Evolutionary conservation across 148 eudicot species (phyloP), one percentile per base, ranked within the genome.

Genomic region (Vaccinium myrtillus): DNA sequence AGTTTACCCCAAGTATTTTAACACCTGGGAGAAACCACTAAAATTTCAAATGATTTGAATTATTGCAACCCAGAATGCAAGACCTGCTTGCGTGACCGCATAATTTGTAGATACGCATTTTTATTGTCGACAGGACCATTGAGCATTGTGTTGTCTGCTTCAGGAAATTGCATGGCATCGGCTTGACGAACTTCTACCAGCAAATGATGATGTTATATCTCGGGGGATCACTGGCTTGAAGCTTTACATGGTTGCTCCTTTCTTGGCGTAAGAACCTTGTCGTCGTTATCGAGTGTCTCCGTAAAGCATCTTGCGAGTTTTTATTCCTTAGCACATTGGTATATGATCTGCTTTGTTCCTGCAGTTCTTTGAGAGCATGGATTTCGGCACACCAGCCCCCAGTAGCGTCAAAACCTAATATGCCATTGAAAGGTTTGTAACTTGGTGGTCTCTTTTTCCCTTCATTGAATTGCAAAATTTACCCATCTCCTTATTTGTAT

Each of bases 101-200:
- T 48, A 32, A 51, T 78, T 78, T 78, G 61, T 19, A 2, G 63
- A 53, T 51, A 46, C 6, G 12, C 55, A 14, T n/a, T 61, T 61
- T 61, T 58, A 2, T 81, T 81, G 78, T 78, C 27, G n/a, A 27
- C 43, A 53, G 61, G 19, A 53, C n/a, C 32, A 50, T 69, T 69
- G 56, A 46, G 74, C 58, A 63, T 49, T 84, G 50, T 69, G 59
- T 77, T 81, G 43, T 36, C 58, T 87, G 67, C 23, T 25, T 87
- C 92, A 97, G 99, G 99, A 97, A 92, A 95, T 97, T 84, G 98
- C 99, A 76, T 97, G 99, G 99, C 99, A 94, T 7, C 90, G 99
- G 58, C 90, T 97, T 86, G 98, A 95, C 39, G 99, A 97, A 86
- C 93, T 97, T 87, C 93, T 88, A 81, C 92, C 99, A 9, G 95